Percentiles rank a stretch among this genome's conserved stretches.
Evolutionary conservation across 371 early-diverging fungal species (phyloP).

Genomic region (Mucor racemosus): DNA sequence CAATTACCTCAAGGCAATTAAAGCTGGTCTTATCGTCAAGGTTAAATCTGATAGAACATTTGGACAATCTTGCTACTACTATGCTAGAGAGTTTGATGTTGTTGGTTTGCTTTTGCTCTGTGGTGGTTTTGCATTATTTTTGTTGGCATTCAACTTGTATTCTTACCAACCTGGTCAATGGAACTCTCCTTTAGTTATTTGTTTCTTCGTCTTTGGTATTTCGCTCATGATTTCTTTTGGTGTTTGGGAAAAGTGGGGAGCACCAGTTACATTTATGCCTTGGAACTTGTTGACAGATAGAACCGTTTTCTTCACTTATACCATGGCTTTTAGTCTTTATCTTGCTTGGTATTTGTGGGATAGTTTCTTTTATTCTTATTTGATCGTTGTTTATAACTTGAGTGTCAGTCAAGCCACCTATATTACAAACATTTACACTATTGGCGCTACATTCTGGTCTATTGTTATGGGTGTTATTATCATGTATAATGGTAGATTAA

Average conservation of each 20-base stretch:
- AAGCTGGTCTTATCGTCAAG: slow-evolving; percentile 23
- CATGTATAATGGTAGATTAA: slow-evolving; percentile 23
- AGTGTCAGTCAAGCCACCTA: slow-evolving; percentile 18
- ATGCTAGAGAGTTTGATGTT: slow-evolving; percentile 18
- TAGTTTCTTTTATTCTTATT: slow-evolving; percentile 26
- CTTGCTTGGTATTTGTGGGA: slow-evolving; percentile 25
- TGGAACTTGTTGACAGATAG: slow-evolving; percentile 24
- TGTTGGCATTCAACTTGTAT: slow-evolving; percentile 24
- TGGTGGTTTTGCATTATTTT: slow-evolving; percentile 24
- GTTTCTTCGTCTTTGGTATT: slow-evolving; percentile 19
- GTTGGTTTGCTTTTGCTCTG: slow-evolving; percentile 20
- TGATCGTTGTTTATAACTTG: slow-evolving; percentile 25
- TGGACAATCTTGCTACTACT: slow-evolving; percentile 9
- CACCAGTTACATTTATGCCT: slow-evolving; percentile 24
- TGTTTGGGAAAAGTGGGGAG: slow-evolving; percentile 17
- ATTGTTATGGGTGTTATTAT: slow-evolving; percentile 25
- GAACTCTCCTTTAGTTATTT: slow-evolving; percentile 24
- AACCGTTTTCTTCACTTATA: slow-evolving; percentile 25
- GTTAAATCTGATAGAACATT: slow-evolving; percentile 12
- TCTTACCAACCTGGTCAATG: slow-evolving; percentile 14
- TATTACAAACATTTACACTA: slow-evolving; percentile 26
- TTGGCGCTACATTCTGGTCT: slow-evolving; percentile 21
- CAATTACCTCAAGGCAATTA: slow-evolving; percentile 22
- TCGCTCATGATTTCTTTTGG: slow-evolving; percentile 20
- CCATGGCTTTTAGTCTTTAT: slow-evolving; percentile 20